Conservation (phyloP, 208 protist genomes). For the Plasmodiophora brassicae region DNA sequence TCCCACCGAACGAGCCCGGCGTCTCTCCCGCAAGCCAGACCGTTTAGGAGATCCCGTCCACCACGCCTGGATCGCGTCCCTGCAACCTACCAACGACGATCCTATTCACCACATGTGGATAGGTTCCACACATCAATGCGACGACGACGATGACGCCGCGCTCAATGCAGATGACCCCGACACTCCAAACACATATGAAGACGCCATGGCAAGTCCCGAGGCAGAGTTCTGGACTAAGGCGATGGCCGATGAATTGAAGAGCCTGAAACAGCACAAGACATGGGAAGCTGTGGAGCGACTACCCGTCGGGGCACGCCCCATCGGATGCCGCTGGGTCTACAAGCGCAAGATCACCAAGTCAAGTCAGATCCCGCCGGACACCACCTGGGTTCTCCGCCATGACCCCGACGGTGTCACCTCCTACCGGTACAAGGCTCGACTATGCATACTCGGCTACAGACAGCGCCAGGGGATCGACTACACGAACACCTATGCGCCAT, state of each 20-base stretch:
- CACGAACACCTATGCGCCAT: neutral
- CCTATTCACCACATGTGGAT: too few species aligned
- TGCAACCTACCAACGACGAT: too few species aligned
- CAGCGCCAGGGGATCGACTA: neutral
- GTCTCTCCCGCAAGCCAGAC: too few species aligned
- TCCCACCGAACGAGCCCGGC: too few species aligned
- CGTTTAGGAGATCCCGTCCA: neutral
- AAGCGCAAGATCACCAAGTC: neutral
- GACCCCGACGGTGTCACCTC: neutral
- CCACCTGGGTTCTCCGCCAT: neutral
- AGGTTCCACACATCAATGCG: too few species aligned
- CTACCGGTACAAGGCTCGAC: neutral
- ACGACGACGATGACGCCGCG: too few species aligned
- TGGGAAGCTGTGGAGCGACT: neutral
- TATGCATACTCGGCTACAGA: neutral
- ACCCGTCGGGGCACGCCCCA: neutral
- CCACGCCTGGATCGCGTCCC: neutral
- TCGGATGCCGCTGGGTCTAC: neutral
- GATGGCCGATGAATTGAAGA: neutral
- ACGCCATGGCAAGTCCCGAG: neutral
- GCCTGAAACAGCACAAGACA: neutral
- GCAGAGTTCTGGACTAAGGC: neutral
- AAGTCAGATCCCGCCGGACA: neutral
- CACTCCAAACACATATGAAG: neutral
- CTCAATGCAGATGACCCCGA: neutral